These are phyloP conservation scores for Ophiostoma himal-ulmi DNA, from an alignment of 2,329 filamentous ascomycete species.

Conservation along the genomic window DNA sequence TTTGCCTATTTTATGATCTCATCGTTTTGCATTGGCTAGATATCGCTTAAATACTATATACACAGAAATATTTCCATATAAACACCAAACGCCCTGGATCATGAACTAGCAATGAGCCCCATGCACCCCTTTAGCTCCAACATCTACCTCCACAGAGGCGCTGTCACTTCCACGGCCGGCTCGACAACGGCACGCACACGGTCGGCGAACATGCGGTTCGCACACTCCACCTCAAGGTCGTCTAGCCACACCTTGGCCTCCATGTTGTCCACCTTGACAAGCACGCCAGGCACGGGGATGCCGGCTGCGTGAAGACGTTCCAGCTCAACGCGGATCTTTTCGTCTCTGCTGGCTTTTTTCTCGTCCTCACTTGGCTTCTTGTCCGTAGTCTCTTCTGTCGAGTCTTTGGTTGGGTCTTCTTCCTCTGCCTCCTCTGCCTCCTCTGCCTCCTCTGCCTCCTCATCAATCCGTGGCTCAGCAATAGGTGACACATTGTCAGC, in stretches of 20 bases:
- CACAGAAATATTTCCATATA: not conserved
- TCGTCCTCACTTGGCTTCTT: conserved; percentile 30
- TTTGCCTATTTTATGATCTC: not conserved
- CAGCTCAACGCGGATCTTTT: conserved; percentile 57
- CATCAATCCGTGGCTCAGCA: conserved; percentile 52
- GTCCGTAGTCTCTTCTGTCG: conserved; percentile 40
- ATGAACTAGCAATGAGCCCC: not conserved
- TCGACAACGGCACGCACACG: conserved; percentile 86
- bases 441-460: conserved; percentile 28
- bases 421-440: conserved; percentile 33
- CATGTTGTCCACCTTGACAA: conserved; percentile 82
- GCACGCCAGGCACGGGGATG: conserved; percentile 83
- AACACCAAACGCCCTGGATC: not conserved
- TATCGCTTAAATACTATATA: not conserved
- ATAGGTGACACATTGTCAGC: conserved; percentile 75
- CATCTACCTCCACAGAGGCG: conserved; percentile 54
- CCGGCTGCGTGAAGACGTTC: conserved; percentile 74
- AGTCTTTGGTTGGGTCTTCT: conserved; percentile 29
- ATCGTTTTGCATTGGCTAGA: not conserved
- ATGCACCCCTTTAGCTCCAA: not conserved
- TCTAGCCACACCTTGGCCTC: conserved; percentile 88
- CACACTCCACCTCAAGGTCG: conserved; percentile 81
- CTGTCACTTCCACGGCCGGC: conserved; percentile 78
- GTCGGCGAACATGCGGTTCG: conserved; percentile 70
- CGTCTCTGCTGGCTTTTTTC: not conserved